Base-by-base conservation (phyloP, 1,284 basidiomycete species). In the Melampsora larici-populina region DNA sequence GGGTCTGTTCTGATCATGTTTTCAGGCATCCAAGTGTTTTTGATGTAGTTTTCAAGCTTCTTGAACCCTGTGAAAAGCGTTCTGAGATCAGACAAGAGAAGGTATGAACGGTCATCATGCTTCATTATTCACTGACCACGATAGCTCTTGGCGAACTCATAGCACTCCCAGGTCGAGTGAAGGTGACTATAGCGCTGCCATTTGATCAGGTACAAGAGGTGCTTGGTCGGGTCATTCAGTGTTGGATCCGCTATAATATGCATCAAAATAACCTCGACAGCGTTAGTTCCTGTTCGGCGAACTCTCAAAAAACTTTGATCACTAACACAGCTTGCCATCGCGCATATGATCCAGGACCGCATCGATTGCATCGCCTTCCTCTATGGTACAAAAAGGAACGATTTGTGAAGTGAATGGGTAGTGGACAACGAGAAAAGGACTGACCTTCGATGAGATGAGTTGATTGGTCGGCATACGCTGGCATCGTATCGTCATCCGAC, bases 31-130 rank as follows among this genome's bases (percentile, higher is more conserved):
- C 86, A 87, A 49, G 88, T 85, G 24, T 90, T 88, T 83, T 96
- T 96, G 87, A 99, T 97, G 85, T 99, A 99, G 86, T 99, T 99
- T 85, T 98, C 96, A 78, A 99, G 93, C 78, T 94, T 92, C 86
- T 99, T 99, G 83, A 97, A 88, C 40, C 94, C 94, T 83, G n/a
- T 58, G n/a, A 29, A 17, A 58, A 26, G 48, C 26, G 51, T 29
- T 17, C 8, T 51, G 8, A 21, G 29, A 62, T 46, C 24, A 63
- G 49, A 51, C 51, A 70, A 51, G 49, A 21, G 15, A 40, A 26
- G 3, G n/a, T 13, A 18, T 43, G 33, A 33, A 58, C 15, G n/a
- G 31, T 11, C 15, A 31, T 31, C 26, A 51, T 46, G 11, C 31
- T 13, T 64, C 1, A 43, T 90, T 86, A 97, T 97, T 15, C 90